Evolutionary conservation across 306 rosid species (phyloP).

Genomic region (Coriaria nepalensis): DNA sequence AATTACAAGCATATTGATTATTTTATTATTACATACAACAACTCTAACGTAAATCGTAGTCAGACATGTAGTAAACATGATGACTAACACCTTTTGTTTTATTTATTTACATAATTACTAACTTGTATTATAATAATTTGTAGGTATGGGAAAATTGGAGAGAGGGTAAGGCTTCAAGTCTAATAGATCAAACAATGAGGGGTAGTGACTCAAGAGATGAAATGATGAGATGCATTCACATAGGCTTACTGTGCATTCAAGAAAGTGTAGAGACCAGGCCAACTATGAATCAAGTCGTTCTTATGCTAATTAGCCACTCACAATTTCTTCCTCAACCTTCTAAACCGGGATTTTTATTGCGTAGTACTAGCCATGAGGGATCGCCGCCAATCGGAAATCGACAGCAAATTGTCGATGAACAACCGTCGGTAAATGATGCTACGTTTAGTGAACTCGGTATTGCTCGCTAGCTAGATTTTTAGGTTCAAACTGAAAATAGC

Average conservation of each 20-base stretch:
- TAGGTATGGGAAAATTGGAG: constrained; percentile 38
- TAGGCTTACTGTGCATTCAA: constrained; percentile 42
- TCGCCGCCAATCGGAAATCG: neutral
- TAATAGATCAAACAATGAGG: constrained; percentile 22
- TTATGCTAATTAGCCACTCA: constrained; percentile 31
- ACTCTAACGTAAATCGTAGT: too few species aligned
- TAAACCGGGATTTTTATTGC: constrained; percentile 20
- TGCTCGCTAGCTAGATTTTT: too few species aligned
- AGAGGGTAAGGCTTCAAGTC: constrained; percentile 11
- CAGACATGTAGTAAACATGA: too few species aligned
- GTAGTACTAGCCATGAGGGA: neutral
- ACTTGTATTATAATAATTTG: neutral
- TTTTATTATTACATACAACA: too few species aligned
- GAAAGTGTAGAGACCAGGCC: constrained; percentile 35
- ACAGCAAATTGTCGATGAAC: too few species aligned
- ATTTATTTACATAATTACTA: too few species aligned
- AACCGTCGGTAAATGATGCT: too few species aligned
- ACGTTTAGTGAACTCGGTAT: too few species aligned
- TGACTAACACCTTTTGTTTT: too few species aligned
- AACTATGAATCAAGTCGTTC: constrained; percentile 30
- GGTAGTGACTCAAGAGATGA: constrained; percentile 14
- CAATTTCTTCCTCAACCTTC: constrained; percentile 17
- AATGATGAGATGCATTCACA: constrained; percentile 34
- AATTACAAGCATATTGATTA: too few species aligned
- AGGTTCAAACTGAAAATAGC: too few species aligned